A percentile compares a stretch with the other conserved stretches of the same genome.
Conservation (phyloP, 1,139 yeast species). For the Saccharomyces pastorianus region DNA sequence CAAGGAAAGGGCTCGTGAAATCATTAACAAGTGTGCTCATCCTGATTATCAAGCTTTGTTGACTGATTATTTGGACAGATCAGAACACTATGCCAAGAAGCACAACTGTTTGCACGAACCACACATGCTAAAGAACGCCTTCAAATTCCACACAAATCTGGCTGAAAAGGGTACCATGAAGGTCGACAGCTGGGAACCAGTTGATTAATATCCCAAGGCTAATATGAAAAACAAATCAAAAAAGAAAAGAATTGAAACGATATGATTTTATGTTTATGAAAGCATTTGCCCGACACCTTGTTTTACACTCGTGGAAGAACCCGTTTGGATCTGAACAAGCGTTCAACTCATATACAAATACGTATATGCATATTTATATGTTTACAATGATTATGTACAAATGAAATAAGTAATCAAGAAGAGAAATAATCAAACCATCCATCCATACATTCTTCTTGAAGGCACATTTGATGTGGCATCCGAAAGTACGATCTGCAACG, state of each 20-base stretch:
- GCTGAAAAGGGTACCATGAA: conserved; percentile 95
- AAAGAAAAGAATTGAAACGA: not conserved
- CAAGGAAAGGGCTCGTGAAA: conserved; percentile 79
- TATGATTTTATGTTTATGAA: not conserved
- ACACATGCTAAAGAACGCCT: conserved; percentile 80
- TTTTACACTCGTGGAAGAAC: not conserved
- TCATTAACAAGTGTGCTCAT: conserved; percentile 85
- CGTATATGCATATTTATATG: not conserved
- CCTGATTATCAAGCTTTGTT: conserved; percentile 86
- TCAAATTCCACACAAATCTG: conserved; percentile 87
- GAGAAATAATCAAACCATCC: too few relatives aligned
- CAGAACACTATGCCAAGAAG: conserved; percentile 66
- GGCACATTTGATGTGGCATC: too few relatives aligned
- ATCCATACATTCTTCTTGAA: too few relatives aligned
- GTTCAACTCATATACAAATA: too few relatives aligned
- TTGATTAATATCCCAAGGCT: conserved; percentile 4
- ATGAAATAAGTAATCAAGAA: too few relatives aligned
- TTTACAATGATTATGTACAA: not conserved
- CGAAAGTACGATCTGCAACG: too few relatives aligned
- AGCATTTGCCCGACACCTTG: not conserved
- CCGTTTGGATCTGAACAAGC: not conserved
- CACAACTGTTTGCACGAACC: conserved; percentile 86
- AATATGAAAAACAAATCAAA: too few relatives aligned
- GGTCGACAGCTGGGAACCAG: conserved; percentile 67
- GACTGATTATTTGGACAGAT: conserved; percentile 75